Percentiles rank a stretch among this genome's conserved stretches.
These are phyloP conservation scores for Ramularia endophylla DNA, from an alignment of 2,329 filamentous ascomycete species.

Conservation along the genomic window DNA sequence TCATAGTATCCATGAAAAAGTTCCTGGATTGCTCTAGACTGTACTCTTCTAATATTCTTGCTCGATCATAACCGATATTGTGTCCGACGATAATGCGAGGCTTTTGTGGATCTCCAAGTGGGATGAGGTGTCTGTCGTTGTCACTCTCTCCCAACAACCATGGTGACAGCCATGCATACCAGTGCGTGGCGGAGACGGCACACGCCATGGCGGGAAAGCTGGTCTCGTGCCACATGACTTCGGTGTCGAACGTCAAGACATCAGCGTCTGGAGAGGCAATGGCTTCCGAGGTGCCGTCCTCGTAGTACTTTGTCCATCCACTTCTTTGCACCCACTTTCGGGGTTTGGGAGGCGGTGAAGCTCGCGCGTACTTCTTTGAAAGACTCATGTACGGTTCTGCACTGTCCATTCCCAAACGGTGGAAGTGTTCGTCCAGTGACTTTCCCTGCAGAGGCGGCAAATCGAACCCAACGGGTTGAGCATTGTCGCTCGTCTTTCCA, in stretches of 20 bases:
- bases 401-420: slow-evolving; percentile 77
- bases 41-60: slow-evolving; percentile 85
- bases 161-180: slow-evolving; percentile 97
- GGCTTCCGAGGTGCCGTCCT: slow-evolving; percentile 64
- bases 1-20: slow-evolving; percentile 95
- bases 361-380: slow-evolving; percentile 67
- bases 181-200: slow-evolving; percentile 78
- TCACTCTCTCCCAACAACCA: slow-evolving; percentile 84
- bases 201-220: slow-evolving; percentile 96
- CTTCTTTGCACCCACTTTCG: slow-evolving; percentile 71
- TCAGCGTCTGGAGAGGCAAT: slow-evolving; percentile 73
- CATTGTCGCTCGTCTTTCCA: slow-evolving; percentile 79
- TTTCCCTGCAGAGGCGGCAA: slow-evolving; percentile 71
- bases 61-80: slow-evolving; percentile 92
- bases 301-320: slow-evolving; percentile 91
- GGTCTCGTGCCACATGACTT: slow-evolving; percentile 92
- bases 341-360: slow-evolving; percentile 53
- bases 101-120: slow-evolving; percentile 69
- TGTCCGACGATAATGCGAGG: slow-evolving; percentile 83
- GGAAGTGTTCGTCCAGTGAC: slow-evolving; percentile 89
- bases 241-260: slow-evolving; percentile 89
- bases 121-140: slow-evolving; percentile 73
- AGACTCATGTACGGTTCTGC: slow-evolving; percentile 75
- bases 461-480: slow-evolving; percentile 73
- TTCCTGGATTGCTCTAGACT: slow-evolving; percentile 74